A percentile compares a stretch with the other conserved stretches of the same genome.
phyloP scores from a whole-genome alignment of 179 eudicot genomes.

The Vitellaria paradoxa region DNA sequence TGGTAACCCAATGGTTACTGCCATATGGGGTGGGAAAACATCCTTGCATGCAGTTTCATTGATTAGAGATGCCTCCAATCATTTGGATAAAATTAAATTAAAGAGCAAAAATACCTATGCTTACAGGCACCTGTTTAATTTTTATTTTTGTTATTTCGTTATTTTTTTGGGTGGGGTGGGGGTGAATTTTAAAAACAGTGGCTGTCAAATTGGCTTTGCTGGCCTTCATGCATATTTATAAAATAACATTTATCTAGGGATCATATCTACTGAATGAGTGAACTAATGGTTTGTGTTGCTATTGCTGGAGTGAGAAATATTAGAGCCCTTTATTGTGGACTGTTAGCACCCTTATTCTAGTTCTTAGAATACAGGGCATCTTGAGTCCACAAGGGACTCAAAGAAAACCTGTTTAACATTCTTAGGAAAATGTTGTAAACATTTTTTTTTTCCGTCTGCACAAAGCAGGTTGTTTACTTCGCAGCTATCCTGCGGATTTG shows the following conservation, averaged over 20 bases:
- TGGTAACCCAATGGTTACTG: background rate
- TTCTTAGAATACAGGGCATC: background rate
- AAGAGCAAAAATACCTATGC: too few relatives aligned
- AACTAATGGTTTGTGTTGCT: background rate
- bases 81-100: background rate
- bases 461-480: conserved; percentile 82
- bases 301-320: background rate
- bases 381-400: background rate
- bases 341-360: background rate
- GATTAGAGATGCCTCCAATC: background rate
- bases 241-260: background rate
- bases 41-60: background rate
- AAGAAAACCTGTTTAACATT: background rate
- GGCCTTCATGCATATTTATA: too few relatives aligned
- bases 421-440: background rate
- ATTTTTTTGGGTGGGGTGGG: too few relatives aligned
- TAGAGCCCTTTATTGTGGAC: background rate
- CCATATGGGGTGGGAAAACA: background rate
- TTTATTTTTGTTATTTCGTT: too few relatives aligned
- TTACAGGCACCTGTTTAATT: too few relatives aligned
- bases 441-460: background rate
- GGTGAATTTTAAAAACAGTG: too few relatives aligned
- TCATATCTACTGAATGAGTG: background rate
- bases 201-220: too few relatives aligned
- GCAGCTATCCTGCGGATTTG: conserved; percentile 86